Evolutionary conservation across 208 protist species (phyloP), one percentile per base, ranked within the genome.

Genomic region (Herpetomonas samuelpessoai): DNA sequence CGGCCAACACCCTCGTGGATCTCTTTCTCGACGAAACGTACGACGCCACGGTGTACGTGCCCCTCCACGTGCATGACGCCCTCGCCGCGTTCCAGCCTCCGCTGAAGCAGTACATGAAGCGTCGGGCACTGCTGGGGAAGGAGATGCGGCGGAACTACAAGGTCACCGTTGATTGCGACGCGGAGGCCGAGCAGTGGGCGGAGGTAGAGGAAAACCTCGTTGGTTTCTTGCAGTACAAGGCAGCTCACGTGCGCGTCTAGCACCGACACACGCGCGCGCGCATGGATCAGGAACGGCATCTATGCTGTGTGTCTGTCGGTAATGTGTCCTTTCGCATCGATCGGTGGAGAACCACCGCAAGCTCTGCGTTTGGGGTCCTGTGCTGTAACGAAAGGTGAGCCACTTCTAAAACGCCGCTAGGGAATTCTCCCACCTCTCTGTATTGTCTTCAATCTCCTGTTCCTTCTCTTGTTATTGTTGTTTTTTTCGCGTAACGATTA

Each of bases 161-260:
- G 1, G 67, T 49, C 3, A 59, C 56, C 2, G 21, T 61, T 3
- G 53, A 58, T 12, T 66, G 12, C 57, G 53, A 51, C 4, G 57
- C 75, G 10, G 80, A 85, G 10, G 64, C 57, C 16, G 77, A 65
- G 51, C 68, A 82, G 64, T 89, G 82, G 83, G 53, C 51, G 1
- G 86, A 93, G 62, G 65, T 93, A 21, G 39, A 56, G 24, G 81
- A 90, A 26, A 93, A 93, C 58, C 62, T 93, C 25, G 59, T 38
- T 2, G 86, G 77, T 16, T 93, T 93, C 50, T 38, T 93, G 26
- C 62, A 72, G 10, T 93, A 93, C 73, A 93, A 90, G 60, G 53
- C 35, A 6, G 35, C 35, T 14, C 35, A 41, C 35, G 35, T 14
- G 9, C 35, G 35, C 14, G 35, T 14, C 9, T 41, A n/a, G n/a